Evolutionary conservation across 116 monocot species (phyloP).

Genomic region (Cymodocea nodosa): DNA sequence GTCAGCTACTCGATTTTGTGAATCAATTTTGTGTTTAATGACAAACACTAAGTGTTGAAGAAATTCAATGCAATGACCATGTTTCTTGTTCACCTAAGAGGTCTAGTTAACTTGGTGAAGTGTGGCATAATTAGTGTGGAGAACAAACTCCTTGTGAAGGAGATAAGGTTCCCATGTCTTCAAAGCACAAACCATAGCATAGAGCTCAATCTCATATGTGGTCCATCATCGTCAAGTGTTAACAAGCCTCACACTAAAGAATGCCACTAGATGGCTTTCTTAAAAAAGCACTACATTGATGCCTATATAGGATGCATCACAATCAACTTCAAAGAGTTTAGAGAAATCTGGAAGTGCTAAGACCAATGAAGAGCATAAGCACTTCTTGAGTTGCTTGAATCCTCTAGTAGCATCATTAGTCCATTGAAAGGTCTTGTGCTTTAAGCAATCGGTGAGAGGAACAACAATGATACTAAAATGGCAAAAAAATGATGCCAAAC

Average conservation of each 20-base stretch:
- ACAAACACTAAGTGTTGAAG: neutral
- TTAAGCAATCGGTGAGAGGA: slow-evolving; percentile 2
- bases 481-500: slow-evolving; percentile 1
- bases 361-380: neutral
- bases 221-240: neutral
- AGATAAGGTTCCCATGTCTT: slow-evolving; percentile 1
- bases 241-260: neutral
- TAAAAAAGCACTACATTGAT: neutral
- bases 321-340: too few relatives aligned
- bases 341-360: neutral
- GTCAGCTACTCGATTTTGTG: neutral
- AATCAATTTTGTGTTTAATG: neutral
- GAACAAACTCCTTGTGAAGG: neutral
- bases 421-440: neutral
- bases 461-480: slow-evolving; percentile 1
- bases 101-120: neutral
- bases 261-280: neutral
- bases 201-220: neutral
- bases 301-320: neutral
- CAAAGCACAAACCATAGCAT: neutral
- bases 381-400: neutral
- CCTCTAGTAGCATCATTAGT: neutral
- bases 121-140: too few relatives aligned
- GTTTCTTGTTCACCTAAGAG: neutral
- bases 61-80: neutral